Conservation (phyloP, 352 stramenopile species). For the Phytophthora multivora region DNA sequence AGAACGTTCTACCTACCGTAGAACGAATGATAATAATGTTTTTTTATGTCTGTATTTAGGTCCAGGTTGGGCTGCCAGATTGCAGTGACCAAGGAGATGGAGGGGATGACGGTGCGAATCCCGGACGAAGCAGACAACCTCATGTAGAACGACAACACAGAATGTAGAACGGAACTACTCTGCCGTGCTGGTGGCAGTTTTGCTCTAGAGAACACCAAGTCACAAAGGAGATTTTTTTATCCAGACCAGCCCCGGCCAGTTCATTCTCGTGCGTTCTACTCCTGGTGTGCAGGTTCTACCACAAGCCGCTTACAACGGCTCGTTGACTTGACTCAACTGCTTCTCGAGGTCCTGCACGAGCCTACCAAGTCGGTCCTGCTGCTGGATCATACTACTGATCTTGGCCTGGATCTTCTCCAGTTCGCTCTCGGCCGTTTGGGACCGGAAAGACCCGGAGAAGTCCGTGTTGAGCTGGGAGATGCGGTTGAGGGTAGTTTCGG, state of each 20-base stretch:
- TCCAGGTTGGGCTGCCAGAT: conserved; percentile 93
- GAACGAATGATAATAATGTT: background rate
- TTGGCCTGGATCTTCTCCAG: conserved; percentile 79
- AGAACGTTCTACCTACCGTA: background rate
- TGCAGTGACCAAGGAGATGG: conserved; percentile 85
- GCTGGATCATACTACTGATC: conserved; percentile 59
- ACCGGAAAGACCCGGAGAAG: conserved; percentile 77
- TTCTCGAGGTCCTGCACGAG: conserved; percentile 54
- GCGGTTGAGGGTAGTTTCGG: conserved; percentile 64
- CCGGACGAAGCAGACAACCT: conserved; percentile 91
- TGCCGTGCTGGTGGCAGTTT: too few relatives aligned
- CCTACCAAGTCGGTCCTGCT: conserved; percentile 52
- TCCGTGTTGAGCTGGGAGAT: conserved; percentile 91
- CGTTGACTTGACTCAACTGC: conserved; percentile 21
- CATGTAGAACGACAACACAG: conserved; percentile 55
- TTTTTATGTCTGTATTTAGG: conserved; percentile 6
- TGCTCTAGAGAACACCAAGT: conserved; percentile 7
- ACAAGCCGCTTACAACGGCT: background rate
- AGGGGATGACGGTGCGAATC: conserved; percentile 86
- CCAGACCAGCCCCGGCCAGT: too few relatives aligned
- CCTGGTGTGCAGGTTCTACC: background rate
- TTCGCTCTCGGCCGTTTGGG: conserved; percentile 64
- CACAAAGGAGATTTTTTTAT: background rate
- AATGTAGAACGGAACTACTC: background rate
- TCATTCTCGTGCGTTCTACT: too few relatives aligned